phyloP scores from a whole-genome alignment of 805 yeast species.

The Metschnikowia gelsemii region DNA sequence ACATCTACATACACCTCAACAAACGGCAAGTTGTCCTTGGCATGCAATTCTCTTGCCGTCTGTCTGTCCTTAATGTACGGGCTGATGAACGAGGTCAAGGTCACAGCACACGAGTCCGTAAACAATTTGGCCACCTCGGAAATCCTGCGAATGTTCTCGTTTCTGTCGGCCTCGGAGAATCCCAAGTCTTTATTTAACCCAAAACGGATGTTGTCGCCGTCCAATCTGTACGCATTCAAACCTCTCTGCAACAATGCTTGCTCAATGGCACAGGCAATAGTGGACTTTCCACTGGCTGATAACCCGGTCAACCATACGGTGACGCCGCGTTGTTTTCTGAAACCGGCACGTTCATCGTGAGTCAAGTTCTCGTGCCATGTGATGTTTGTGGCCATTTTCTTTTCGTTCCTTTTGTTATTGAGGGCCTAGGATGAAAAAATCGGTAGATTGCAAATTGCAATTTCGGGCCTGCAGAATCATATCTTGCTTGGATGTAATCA shows the following conservation, averaged over 20 bases:
- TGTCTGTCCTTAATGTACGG: slow-evolving; percentile 87
- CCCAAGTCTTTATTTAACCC: slow-evolving; percentile 96
- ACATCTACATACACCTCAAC: slow-evolving; percentile 92
- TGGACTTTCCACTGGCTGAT: slow-evolving; percentile 92
- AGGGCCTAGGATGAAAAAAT: not conserved
- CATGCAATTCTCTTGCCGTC: slow-evolving; percentile 82
- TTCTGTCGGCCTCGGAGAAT: slow-evolving; percentile 85
- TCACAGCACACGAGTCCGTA: slow-evolving; percentile 86
- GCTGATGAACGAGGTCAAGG: slow-evolving; percentile 88
- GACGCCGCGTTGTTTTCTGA: slow-evolving; percentile 80
- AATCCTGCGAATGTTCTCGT: slow-evolving; percentile 92
- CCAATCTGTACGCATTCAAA: slow-evolving; percentile 79
- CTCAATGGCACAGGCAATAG: slow-evolving; percentile 93
- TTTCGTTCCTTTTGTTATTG: too few relatives aligned
- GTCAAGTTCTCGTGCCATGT: slow-evolving; percentile 94
- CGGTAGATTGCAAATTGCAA: slow-evolving; percentile 13
- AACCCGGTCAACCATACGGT: slow-evolving; percentile 96
- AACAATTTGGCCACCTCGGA: slow-evolving; percentile 92
- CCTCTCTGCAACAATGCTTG: slow-evolving; percentile 71
- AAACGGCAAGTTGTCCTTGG: slow-evolving; percentile 71
- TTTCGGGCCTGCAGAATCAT: slow-evolving; percentile 4
- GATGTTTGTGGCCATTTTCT: slow-evolving; percentile 91
- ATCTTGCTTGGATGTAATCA: slow-evolving; percentile 16
- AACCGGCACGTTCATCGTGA: slow-evolving; percentile 69
- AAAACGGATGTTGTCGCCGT: slow-evolving; percentile 92